A percentile compares a stretch with the other conserved stretches of the same genome.
Evolutionary conservation across 352 stramenopile species (phyloP).

Genomic region (Globisporangium iwayamae): DNA sequence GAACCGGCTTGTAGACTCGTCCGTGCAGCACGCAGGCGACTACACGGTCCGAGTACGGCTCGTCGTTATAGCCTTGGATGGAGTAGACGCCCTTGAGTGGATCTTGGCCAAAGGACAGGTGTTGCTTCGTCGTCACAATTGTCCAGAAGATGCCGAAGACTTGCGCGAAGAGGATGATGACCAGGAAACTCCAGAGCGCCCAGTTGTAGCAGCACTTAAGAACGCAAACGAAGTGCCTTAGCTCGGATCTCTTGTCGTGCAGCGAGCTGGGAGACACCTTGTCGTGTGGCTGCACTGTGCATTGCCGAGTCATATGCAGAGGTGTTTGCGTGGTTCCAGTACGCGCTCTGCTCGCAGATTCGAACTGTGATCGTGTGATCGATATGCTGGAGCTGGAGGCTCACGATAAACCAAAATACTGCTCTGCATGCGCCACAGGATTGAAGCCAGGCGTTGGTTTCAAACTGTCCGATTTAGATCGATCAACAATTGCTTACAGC

Average conservation of each 20-base stretch:
- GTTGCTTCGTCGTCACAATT: constrained; percentile 1
- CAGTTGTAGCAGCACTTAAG: constrained; percentile 22
- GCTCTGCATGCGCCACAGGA: too few relatives aligned
- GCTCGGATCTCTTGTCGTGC: not conserved
- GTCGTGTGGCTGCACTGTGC: not conserved
- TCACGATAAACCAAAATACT: too few relatives aligned
- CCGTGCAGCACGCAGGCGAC: constrained; percentile 32
- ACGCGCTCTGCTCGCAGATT: too few relatives aligned
- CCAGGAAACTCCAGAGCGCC: constrained; percentile 27
- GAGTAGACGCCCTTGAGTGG: constrained; percentile 10
- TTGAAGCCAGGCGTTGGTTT: too few relatives aligned
- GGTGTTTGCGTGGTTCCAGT: too few relatives aligned
- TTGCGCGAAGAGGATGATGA: constrained; percentile 25
- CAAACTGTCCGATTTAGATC: too few relatives aligned
- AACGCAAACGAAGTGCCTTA: not conserved
- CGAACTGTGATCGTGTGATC: too few relatives aligned
- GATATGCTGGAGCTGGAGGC: too few relatives aligned
- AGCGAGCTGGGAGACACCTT: not conserved
- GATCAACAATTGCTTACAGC: too few relatives aligned
- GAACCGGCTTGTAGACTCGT: constrained; percentile 25
- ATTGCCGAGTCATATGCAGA: not conserved
- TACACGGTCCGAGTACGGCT: constrained; percentile 38
- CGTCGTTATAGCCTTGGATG: constrained; percentile 36
- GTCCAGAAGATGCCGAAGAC: constrained; percentile 22
- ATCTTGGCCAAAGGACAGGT: constrained; percentile 13